Evolutionary conservation across 2,329 filamentous ascomycete genomes (phyloP).

Genomic region (Lasiodiplodia sp.): DNA sequence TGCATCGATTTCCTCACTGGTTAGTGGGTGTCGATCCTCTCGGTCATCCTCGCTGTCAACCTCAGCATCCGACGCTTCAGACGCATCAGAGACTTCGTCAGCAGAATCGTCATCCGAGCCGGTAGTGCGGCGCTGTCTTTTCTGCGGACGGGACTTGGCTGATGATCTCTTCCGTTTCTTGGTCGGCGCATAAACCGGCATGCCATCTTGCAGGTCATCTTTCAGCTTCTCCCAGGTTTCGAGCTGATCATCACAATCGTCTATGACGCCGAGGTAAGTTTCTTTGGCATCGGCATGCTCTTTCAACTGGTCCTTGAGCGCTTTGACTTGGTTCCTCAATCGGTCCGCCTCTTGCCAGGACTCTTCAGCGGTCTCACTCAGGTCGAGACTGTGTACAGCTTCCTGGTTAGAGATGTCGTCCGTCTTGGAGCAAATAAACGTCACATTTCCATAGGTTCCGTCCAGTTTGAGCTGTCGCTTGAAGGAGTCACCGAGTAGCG

Average conservation of each 20-base stretch:
- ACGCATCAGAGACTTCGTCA: constrained; percentile 35
- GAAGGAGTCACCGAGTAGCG: constrained; percentile 63
- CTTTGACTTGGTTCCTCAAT: constrained; percentile 35
- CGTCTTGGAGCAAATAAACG: constrained; percentile 69
- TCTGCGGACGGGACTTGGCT: constrained; percentile 30
- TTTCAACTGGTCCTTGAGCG: constrained; percentile 35
- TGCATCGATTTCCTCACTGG: constrained; percentile 47
- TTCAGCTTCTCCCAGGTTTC: constrained; percentile 56
- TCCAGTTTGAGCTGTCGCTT: constrained; percentile 68
- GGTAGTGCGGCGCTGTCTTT: constrained; percentile 31
- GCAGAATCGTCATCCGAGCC: constrained; percentile 36
- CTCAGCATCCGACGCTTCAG: constrained; percentile 5
- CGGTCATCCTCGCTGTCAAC: constrained; percentile 34
- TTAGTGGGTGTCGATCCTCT: constrained; percentile 47
- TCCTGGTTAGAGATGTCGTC: constrained; percentile 65
- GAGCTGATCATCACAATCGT: constrained; percentile 51
- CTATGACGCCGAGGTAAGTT: constrained; percentile 43
- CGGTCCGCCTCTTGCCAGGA: constrained; percentile 40
- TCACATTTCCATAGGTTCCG: constrained; percentile 60
- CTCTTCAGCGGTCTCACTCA: constrained; percentile 43
- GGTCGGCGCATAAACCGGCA: constrained; percentile 52
- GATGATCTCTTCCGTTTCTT: constrained; percentile 48
- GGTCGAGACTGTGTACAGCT: constrained; percentile 48
- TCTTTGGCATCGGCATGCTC: constrained; percentile 45
- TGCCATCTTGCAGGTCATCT: constrained; percentile 49